Evolutionary conservation across 345 rosid genomes (phyloP).

Genomic region (Acer negundo): DNA sequence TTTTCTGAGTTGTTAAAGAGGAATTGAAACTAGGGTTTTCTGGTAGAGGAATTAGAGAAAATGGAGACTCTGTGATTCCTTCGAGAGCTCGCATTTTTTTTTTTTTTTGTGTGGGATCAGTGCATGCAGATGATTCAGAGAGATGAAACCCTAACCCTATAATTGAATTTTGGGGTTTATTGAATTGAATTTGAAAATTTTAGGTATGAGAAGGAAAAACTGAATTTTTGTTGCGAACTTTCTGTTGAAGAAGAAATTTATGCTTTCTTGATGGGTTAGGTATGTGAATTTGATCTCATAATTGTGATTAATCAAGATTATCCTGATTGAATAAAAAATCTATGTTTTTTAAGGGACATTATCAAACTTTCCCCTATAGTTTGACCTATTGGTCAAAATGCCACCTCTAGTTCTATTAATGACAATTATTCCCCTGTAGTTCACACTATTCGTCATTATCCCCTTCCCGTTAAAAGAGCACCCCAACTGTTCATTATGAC

Average conservation of each 20-base stretch:
- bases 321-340: too few species aligned
- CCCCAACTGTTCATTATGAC: too few species aligned
- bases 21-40: conserved; percentile 36
- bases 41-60: conserved; percentile 28
- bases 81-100: conserved; percentile 35
- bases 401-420: too few species aligned
- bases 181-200: background rate
- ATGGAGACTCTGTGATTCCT: conserved; percentile 28
- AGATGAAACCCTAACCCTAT: background rate
- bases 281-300: background rate
- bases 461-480: too few species aligned
- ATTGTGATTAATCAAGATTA: background rate
- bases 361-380: too few species aligned
- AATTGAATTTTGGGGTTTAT: background rate
- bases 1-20: conserved; percentile 21
- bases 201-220: background rate
- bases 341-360: too few species aligned
- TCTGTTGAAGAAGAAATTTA: background rate
- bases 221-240: background rate
- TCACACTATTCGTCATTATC: too few species aligned
- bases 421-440: too few species aligned
- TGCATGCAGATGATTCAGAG: background rate
- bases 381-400: too few species aligned
- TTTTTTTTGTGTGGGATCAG: background rate
- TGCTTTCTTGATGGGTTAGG: background rate